phyloP scores from a whole-genome alignment of 208 protist species.

The Acanthamoeba castellanii region DNA sequence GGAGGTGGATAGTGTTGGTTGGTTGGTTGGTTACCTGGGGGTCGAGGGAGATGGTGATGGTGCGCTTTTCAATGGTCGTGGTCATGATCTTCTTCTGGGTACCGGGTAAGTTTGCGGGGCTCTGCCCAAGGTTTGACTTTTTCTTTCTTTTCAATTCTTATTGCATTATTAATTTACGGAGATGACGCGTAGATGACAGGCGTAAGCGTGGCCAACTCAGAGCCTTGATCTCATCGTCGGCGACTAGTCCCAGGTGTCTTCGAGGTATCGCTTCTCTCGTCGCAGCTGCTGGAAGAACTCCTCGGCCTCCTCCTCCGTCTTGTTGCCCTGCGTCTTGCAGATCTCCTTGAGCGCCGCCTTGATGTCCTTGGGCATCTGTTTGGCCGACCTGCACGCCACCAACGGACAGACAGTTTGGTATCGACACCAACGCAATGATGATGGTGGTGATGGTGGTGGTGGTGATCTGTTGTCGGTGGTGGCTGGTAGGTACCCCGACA shows the following conservation, averaged over 20 bases:
- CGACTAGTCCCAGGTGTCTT: slow-evolving; percentile 43
- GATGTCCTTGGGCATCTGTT: slow-evolving; percentile 83
- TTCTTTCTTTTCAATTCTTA: too few relatives aligned
- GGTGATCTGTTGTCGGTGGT: not conserved
- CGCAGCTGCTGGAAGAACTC: slow-evolving; percentile 38
- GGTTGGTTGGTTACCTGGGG: not conserved
- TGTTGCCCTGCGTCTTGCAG: slow-evolving; percentile 24
- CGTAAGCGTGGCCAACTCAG: too few relatives aligned
- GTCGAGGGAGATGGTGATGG: not conserved
- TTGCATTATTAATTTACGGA: too few relatives aligned
- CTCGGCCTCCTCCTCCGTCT: slow-evolving; percentile 55
- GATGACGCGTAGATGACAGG: too few relatives aligned
- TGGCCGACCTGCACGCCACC: slow-evolving; percentile 72
- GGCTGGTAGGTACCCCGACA: slow-evolving; percentile 33
- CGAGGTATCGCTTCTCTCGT: slow-evolving; percentile 11
- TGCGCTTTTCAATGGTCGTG: not conserved
- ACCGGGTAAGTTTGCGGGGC: too few relatives aligned
- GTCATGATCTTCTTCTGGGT: too few relatives aligned
- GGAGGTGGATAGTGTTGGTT: not conserved
- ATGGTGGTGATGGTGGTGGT: not conserved
- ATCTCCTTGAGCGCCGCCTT: slow-evolving; percentile 72
- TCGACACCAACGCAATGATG: too few relatives aligned
- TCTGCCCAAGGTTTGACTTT: too few relatives aligned
- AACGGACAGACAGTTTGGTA: too few relatives aligned
- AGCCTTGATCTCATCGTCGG: too few relatives aligned